Evolutionary conservation across 2,329 filamentous ascomycete genomes (phyloP), one percentile per base, ranked within the genome.

Genomic region (Hypomyces rosellus): DNA sequence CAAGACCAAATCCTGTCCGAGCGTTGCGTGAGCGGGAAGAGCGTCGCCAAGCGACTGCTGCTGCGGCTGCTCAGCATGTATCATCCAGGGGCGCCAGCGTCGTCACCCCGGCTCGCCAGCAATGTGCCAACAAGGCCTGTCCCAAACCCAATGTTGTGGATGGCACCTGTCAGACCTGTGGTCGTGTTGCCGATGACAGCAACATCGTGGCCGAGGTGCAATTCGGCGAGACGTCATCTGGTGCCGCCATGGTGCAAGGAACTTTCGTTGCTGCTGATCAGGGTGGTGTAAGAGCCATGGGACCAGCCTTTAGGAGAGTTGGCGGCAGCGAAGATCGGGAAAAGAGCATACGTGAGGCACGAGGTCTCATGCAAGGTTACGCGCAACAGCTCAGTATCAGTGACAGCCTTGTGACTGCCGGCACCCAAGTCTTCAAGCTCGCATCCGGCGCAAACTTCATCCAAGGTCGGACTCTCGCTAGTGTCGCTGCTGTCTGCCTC

Each of bases 151-250:
- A 82, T 49, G 77, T 85, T 45, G 73, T 79, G 47, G 81, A 84
- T 58, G 82, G 82, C 36, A 79, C 88, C 58, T 97, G 93, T 70
- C 81, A 84, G 54, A 86, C 82, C 43, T 97, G 93, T 68, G 92
- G 90, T 77, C 85, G 82, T 53, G 82, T 96, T 57, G 81, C 92
- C 50, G 85, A 88, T 59, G 87, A 95, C 63, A 85, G 83, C 64
- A 90, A 95, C 63, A 96, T 97, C 55, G 91, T 96, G 52, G 82
- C 89, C 45, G 93, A 99, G 67, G 82, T 97, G 55, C 85, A 85
- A 18, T 99, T 97, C 63, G 90, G 90, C 57, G 92, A 99, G 72
- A 86, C 83, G 25, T 82, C 88, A 0, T 84, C 82, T 34, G 93
- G 93, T 61, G 89, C 88, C 45, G 91, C 92, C 47, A 81, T 95